A percentile compares a stretch with the other conserved stretches of the same genome.
phyloP scores from a whole-genome alignment of 805 yeast species.

The Lipomyces kockii region DNA sequence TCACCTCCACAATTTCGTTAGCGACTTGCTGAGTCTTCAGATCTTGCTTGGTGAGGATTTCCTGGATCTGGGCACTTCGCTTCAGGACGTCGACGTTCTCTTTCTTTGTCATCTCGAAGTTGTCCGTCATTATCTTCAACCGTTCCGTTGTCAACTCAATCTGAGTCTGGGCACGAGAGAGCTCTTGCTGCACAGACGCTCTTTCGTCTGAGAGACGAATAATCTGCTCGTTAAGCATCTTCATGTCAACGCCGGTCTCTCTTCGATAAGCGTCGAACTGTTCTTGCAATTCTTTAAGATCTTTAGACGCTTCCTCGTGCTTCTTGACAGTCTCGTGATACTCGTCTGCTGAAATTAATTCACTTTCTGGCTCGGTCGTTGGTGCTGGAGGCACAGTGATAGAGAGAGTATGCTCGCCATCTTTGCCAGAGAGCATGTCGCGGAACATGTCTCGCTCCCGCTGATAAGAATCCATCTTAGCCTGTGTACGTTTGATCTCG shows the following conservation, averaged over 20 bases:
- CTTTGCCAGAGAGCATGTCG: conserved; percentile 36
- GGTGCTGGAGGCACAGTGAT: neutral
- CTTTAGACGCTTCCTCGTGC: conserved; percentile 27
- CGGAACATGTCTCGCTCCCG: conserved; percentile 75
- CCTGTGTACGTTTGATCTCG: conserved; percentile 53
- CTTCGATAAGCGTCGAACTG: conserved; percentile 48
- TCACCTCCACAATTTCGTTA: conserved; percentile 62
- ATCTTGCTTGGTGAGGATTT: conserved; percentile 54
- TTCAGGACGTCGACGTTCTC: conserved; percentile 55
- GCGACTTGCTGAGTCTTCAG: conserved; percentile 52
- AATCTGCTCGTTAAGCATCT: conserved; percentile 56
- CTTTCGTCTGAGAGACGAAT: conserved; percentile 49
- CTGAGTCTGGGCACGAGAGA: conserved; percentile 61
- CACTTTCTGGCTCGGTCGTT: neutral
- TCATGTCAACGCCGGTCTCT: conserved; percentile 53
- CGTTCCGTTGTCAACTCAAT: conserved; percentile 60
- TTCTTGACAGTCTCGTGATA: conserved; percentile 17
- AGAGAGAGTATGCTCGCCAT: neutral
- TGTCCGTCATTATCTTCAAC: conserved; percentile 49
- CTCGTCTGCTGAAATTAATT: conserved; percentile 16
- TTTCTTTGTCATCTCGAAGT: conserved; percentile 48
- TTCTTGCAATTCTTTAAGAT: conserved; percentile 43
- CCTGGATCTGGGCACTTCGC: conserved; percentile 51
- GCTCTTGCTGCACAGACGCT: conserved; percentile 54
- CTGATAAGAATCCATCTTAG: conserved; percentile 57